Evolutionary conservation across 768 basidiomycete genomes (phyloP), one percentile per base, ranked within the genome.

Genomic region (Boletus sp.): DNA sequence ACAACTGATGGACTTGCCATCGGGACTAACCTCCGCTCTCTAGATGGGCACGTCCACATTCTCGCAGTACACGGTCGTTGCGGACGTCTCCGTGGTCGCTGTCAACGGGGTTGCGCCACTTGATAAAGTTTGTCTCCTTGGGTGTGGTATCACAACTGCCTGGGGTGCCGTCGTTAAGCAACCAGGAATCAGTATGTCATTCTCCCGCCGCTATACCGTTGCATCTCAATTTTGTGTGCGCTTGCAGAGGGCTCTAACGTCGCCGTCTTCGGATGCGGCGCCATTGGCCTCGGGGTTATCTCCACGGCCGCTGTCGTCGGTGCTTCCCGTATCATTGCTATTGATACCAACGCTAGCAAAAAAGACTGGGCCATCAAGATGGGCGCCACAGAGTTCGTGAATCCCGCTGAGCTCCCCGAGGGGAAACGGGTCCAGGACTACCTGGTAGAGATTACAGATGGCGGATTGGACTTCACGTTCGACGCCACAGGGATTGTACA

Each of bases 31-130:
- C 10, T 37, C 15, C 47, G n/a, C 44, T 39, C 44, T 32, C 36
- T 55, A 97, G 94, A 99, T 98, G 97, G 97, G 97, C 42, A 93
- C 90, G 29, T 98, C 96, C 33, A 96, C 97, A 3, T 99, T 99
- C 79, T 97, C 96, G n/a, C 95, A 98, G 72, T 99, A 98, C 79
- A 97, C 97, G 8, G 97, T 99, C 57, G 94, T 99, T 3, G 91
- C 94, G 46, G 94, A 99, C 62, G 94, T 94, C 45, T 98, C 95
- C 18, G 91, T 99, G 28, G 97, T 98, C 51, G 85, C 92, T 15
- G 87, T 99, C 57, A 86, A 87, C 76, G 80, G 83, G 58, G 77
- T 82, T 58, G 97, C 97, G 2, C 93, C 94, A 9, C 82, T 99
- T 14, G 90, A 98, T 30, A 97, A 94, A 68, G 93, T 95, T n/a